Evolutionary conservation across 2,329 filamentous ascomycete species (phyloP).

Genomic region (Monilinia fructicola): DNA sequence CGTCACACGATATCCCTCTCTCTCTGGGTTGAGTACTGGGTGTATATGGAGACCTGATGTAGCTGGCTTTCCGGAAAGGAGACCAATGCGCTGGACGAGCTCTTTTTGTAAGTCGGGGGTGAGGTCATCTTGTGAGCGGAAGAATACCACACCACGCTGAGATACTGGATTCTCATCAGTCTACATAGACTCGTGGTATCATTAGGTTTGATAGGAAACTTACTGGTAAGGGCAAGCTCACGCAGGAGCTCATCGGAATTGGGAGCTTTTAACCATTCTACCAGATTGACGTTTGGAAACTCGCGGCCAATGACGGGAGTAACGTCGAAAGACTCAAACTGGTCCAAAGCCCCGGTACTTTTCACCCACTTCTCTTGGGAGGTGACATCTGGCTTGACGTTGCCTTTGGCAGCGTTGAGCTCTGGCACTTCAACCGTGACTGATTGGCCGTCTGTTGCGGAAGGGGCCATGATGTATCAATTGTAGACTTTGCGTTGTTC

Average conservation of each 20-base stretch:
- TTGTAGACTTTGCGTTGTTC: constrained; percentile 6
- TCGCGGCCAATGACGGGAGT: constrained; percentile 51
- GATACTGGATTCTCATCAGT: constrained; percentile 52
- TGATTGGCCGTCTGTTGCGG: constrained; percentile 28
- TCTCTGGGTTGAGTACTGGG: constrained; percentile 54
- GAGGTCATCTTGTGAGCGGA: constrained; percentile 61
- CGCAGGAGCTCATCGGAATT: constrained; percentile 50
- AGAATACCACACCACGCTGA: constrained; percentile 68
- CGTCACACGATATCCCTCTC: constrained; percentile 46
- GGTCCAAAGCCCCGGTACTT: constrained; percentile 35
- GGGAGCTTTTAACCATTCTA: constrained; percentile 48
- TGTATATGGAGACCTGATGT: constrained; percentile 61
- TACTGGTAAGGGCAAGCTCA: constrained; percentile 50
- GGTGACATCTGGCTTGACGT: constrained; percentile 21
- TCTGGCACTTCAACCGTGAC: not conserved
- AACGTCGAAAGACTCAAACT: constrained; percentile 41
- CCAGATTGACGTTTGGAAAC: constrained; percentile 45
- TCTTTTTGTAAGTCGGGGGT: constrained; percentile 65
- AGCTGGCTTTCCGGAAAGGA: constrained; percentile 55
- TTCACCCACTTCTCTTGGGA: constrained; percentile 34
- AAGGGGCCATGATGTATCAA: constrained; percentile 29
- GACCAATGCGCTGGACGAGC: constrained; percentile 58
- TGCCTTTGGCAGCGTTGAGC: constrained; percentile 17
- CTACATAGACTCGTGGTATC: not conserved
- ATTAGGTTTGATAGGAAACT: constrained; percentile 22